Base-by-base conservation (phyloP, 345 rosid species). In the Geranium rotundifolium region DNA sequence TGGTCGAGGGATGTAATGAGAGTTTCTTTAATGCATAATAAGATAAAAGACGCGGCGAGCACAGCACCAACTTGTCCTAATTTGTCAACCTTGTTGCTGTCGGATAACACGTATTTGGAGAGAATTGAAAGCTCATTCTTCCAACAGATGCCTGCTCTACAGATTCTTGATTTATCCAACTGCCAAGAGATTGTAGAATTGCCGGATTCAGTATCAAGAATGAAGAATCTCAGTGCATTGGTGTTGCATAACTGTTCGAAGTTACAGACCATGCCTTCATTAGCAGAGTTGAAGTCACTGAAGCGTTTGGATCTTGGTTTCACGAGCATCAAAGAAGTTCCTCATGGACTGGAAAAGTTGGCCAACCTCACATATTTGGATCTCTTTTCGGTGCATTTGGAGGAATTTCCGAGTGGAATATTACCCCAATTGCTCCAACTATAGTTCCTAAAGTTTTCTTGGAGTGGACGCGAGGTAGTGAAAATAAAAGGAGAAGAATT, bases 281-380 rank as follows among this genome's bases (percentile, higher is more conserved):
- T 71, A 13, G 71, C 59, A 16, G 58, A 62, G 34, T 63, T 70
- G 23, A 62, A 9, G 27, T 66, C 16, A 30, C 14, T 62, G 59
- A 58, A 58, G 72, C 62, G 27, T 18, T 15, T 75, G 66, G 71
- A 72, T 58, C 61, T 75, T 4, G 2, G 58, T 49, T 10, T 14
- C 7, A 37, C 58, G 0, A 54, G 52, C 20, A 27, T 75, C 4
- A 34, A 31, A 60, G 20, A 55, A 4, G 1, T 66, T 14, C 79
- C 76, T 12, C 19, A 23, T 0, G 76, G 79, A 8, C 30, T 75
- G 15, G 68, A 65, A 55, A 14, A 5, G 6, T 61, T 72, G 50
- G 37, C 29, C 18, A 63, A 68, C n/a, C 70, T 77, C n/a, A 69
- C 58, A 58, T 49, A 29, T 34, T 56, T 76, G 7, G 46, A 72